Conservation (phyloP, 1,139 yeast genomes). For the Hyphopichia wangnamkhiaoensis region DNA sequence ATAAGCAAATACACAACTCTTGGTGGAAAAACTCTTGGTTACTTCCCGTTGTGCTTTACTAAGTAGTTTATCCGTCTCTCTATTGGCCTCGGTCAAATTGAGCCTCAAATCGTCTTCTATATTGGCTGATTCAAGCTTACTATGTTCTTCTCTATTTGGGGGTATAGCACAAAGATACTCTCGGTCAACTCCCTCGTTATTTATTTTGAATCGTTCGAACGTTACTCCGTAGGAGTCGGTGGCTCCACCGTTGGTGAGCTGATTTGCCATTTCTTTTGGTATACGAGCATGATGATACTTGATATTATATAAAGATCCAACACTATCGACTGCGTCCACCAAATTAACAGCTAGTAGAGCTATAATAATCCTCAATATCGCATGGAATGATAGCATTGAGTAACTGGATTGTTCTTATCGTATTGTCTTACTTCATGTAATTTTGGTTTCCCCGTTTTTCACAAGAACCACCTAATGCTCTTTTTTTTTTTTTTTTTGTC, state of each 20-base stretch:
- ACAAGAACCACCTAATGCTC: no score
- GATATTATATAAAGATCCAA: conserved; percentile 14
- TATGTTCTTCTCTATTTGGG: not conserved
- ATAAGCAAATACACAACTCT: conserved; percentile 33
- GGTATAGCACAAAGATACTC: conserved; percentile 5
- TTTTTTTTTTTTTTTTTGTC: no score
- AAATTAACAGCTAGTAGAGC: not conserved
- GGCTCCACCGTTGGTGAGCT: conserved; percentile 9
- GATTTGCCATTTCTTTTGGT: conserved; percentile 12
- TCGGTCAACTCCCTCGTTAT: not conserved
- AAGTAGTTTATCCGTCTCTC: not conserved
- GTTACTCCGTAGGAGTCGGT: conserved; percentile 3
- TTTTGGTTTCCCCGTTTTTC: no score
- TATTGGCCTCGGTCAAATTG: not conserved
- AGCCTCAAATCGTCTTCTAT: not conserved
- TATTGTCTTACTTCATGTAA: no score
- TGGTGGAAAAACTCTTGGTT: conserved; percentile 21
- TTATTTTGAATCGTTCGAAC: conserved; percentile 1
- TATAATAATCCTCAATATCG: not conserved
- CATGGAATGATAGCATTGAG: not conserved
- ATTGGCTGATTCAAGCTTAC: not conserved
- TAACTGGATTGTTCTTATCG: not conserved
- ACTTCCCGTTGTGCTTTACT: conserved; percentile 11
- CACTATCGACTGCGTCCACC: not conserved
- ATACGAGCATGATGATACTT: conserved; percentile 15